A percentile compares a stretch with the other conserved stretches of the same genome.
Evolutionary conservation across 2,329 filamentous ascomycete genomes (phyloP).

Genomic region (Sarocladiaceae sp.): DNA sequence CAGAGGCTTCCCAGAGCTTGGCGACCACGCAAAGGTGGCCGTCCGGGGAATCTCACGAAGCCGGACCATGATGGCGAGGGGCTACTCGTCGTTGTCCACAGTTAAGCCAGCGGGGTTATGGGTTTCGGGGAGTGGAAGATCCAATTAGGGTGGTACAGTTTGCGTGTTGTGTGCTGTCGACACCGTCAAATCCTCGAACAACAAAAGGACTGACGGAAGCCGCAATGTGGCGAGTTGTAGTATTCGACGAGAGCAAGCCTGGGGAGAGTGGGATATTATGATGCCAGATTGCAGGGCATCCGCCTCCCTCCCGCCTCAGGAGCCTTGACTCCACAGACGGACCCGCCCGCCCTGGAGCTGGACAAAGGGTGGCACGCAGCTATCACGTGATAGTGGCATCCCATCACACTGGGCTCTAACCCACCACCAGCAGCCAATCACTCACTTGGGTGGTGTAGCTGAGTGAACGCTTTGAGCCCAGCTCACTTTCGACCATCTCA

Average conservation of each 20-base stretch:
- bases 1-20: slow-evolving; percentile 69
- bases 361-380: slow-evolving; percentile 11
- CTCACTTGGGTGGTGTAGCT: too few species aligned
- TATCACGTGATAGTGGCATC: slow-evolving; percentile 22
- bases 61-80: slow-evolving; percentile 66
- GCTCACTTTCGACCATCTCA: too few species aligned
- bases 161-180: background rate
- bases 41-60: slow-evolving; percentile 94
- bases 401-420: background rate
- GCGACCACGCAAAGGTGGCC: slow-evolving; percentile 95
- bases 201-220: background rate
- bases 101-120: background rate
- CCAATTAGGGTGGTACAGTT: slow-evolving; percentile 8
- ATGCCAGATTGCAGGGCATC: slow-evolving; percentile 39
- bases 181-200: background rate
- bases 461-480: background rate
- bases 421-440: slow-evolving; percentile 3
- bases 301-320: slow-evolving; percentile 17
- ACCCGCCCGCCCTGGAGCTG: slow-evolving; percentile 17
- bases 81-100: slow-evolving; percentile 6
- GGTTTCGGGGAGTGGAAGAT: background rate
- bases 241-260: slow-evolving; percentile 6
- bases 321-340: slow-evolving; percentile 20
- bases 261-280: slow-evolving; percentile 23
- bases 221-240: slow-evolving; percentile 17